phyloP scores from a whole-genome alignment of 164 flowering plant genomes.

The Dillenia suffruticosa region DNA sequence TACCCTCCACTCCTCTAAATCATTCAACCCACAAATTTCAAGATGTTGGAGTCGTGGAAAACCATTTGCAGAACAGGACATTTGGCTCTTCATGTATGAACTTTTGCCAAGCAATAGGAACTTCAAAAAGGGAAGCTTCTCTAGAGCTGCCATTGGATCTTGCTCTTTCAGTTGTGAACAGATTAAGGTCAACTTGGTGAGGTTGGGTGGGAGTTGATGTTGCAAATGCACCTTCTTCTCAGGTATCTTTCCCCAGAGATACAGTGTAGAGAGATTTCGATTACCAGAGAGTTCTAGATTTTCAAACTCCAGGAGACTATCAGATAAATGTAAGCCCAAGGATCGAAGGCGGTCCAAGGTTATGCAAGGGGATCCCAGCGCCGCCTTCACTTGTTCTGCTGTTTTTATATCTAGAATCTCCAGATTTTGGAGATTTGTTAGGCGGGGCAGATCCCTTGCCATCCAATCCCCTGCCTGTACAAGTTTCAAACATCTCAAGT shows the following conservation, averaged over 20 bases:
- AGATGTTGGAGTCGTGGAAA: conserved; percentile 23
- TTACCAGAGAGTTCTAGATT: not conserved
- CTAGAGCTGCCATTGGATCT: conserved; percentile 18
- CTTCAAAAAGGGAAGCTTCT: conserved; percentile 15
- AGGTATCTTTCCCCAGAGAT: conserved; percentile 8
- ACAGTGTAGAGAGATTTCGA: conserved; percentile 5
- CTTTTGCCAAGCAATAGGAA: not conserved
- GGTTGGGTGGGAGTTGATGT: conserved; percentile 13
- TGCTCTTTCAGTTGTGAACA: not conserved
- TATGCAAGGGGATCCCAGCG: not conserved
- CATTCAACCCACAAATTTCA: not conserved
- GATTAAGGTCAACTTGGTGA: conserved; percentile 6
- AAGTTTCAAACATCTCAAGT: conserved; percentile 15
- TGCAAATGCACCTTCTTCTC: conserved; percentile 6
- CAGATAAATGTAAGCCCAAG: conserved; percentile 1
- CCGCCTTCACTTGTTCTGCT: not conserved
- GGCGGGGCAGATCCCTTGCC: not conserved
- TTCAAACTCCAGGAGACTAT: too few species aligned
- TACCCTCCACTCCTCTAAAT: conserved; percentile 19
- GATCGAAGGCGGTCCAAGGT: not conserved
- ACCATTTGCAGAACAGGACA: conserved; percentile 17
- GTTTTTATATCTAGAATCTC: not conserved
- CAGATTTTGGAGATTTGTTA: conserved; percentile 10
- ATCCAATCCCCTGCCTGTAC: not conserved
- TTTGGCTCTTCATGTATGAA: conserved; percentile 10